Base-by-base conservation (phyloP, 139 green algal species). In the Deuterostichococcus epilithicus region DNA sequence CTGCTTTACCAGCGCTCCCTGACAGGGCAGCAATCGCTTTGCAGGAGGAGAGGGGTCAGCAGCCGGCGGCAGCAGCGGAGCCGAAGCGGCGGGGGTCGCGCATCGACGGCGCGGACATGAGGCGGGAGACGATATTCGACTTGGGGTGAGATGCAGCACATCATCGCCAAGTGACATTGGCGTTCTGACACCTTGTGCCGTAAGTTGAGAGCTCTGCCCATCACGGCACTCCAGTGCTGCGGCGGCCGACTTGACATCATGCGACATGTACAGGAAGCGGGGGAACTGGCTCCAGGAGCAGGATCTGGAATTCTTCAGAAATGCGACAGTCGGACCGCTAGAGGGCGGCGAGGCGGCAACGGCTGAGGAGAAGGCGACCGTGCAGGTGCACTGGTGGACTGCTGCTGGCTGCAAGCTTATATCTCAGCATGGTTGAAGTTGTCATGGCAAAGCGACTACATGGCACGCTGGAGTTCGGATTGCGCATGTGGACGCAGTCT, bases 341-440 rank as follows among this genome's bases (percentile, higher is more conserved):
- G 52, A 63, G 52, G 52, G 52, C 18, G 52, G 52, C 52, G 13
- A 63, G 52, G 52, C 52, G 18, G 52, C 52, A 3, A 63, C 52
- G 28, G 52, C 52, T 39, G 60, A 68, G 35, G 58, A 71, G 26
- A 78, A 65, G 44, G 67, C 72, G 4, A 86, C 77, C 0, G 67
- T 82, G 34, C 74, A 81, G 73, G 76, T 77, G 33, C 35, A 68
- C 25, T 44, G 37, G 25, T 70, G 52, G 38, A 47, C 32, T 22
- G 37, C 70, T 18, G 37, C 37, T 36, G 15, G 25, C 26, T 32
- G 63, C 71, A 45, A n/a, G 44, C 1, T 33, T 34, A 32, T 6
- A 0, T 39, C 35, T 18, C 28, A 28, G 37, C 1, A 30, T 79
- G 75, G 75, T 20, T 69, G 5, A 74, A 42, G 30, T 44, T 68